Conservation (phyloP, 805 yeast species). For the Barnettozyma sucrosica region DNA sequence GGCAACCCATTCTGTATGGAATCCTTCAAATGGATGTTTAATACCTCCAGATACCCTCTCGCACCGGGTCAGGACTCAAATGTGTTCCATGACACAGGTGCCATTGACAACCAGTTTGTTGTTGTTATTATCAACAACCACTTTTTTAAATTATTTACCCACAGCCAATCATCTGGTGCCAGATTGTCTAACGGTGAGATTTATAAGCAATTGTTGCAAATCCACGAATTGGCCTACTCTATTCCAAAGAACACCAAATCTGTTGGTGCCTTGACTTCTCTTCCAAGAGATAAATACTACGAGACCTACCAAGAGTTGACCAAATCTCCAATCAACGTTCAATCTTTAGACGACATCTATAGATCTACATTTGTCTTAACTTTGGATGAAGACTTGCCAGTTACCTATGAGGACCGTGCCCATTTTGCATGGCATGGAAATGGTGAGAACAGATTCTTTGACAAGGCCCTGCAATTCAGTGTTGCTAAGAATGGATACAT, state of each 20-base stretch:
- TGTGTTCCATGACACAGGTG: conserved; percentile 38
- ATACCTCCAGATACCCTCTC: conserved; percentile 78
- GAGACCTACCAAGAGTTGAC: conserved; percentile 50
- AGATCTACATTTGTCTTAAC: conserved; percentile 77
- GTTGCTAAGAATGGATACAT: conserved; percentile 79
- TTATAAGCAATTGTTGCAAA: conserved; percentile 52
- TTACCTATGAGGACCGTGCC: conserved; percentile 77
- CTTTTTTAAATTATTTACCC: conserved; percentile 72
- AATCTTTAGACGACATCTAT: conserved; percentile 60
- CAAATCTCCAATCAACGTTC: conserved; percentile 54
- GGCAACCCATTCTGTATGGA: conserved; percentile 92
- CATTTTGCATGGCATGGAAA: conserved; percentile 93
- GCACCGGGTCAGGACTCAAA: conserved; percentile 55
- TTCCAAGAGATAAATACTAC: conserved; percentile 82
- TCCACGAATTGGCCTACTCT: conserved; percentile 35
- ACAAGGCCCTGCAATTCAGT: conserved; percentile 84
- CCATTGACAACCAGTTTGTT: conserved; percentile 53
- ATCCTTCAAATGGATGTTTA: conserved; percentile 85
- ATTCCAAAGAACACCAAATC: conserved; percentile 26
- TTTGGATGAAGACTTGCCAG: conserved; percentile 67
- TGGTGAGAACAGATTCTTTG: conserved; percentile 85
- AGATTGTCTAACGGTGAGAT: conserved; percentile 43
- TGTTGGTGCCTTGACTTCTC: conserved; percentile 74
- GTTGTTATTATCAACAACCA: conserved; percentile 70
- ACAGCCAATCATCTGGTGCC: conserved; percentile 35